Evolutionary conservation across 2,329 filamentous ascomycete genomes (phyloP), one percentile per base, ranked within the genome.

Genomic region (Phoma sp.): DNA sequence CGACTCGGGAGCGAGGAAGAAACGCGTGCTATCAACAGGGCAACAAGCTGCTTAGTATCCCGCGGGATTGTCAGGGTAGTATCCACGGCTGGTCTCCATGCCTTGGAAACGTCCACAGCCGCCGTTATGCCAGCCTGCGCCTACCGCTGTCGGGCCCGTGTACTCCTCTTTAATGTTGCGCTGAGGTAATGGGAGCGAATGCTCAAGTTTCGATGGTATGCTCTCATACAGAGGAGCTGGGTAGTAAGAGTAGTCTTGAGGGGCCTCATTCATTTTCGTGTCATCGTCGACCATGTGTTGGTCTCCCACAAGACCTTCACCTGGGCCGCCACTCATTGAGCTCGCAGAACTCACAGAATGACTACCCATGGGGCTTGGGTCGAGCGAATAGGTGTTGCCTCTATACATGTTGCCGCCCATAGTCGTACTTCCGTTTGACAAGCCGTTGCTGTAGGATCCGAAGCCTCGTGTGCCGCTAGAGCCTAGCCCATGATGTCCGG

Each of bases 401-500:
- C 73, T 60, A 57, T 75, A 76, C 51, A 72, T 63, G 33, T 65
- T 60, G 13, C 72, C 67, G 22, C 72, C 68, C 63, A 75, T 70
- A 1, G 58, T 60, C 25, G 67, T 61, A 19, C 70, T 60, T 25
- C 70, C 61, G 24, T 74, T 71, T 15, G 70, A 68, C 13, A 75
- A 58, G 25, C 71, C 69, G 45, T 68, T 74, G 43, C 68, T 52
- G 63, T 75, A 74, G 33, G 57, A 50, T 15, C 60, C 50, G 43
- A 76, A 78, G 29, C 75, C 70, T 57, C 75, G 71, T 38, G 86
- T 82, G 61, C 87, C 85, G 33, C 86, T 85, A 0, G 87, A 86
- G 13, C 89, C 88, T 51, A 89, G 88, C 67, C 88, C 91, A 65
- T 87, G 67, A 44, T 68, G 69, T 5, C 73, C 69, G 25, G 63